Percentiles rank a stretch among this genome's conserved stretches.
Conservation (phyloP, 805 yeast genomes). For the Spathaspora sp. region DNA sequence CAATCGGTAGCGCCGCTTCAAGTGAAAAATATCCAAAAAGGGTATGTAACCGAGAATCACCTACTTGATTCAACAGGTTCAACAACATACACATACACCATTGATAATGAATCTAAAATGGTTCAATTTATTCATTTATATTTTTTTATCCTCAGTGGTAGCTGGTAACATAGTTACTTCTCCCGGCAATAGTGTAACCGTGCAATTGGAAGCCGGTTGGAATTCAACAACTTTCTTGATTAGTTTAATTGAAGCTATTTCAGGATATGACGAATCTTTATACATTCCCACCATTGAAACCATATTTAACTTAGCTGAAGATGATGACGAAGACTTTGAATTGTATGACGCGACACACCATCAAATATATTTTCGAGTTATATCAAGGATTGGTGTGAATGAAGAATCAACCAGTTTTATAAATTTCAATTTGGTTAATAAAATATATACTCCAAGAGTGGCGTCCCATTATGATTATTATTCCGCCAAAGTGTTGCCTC, state of each 20-base stretch:
- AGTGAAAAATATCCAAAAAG: neutral
- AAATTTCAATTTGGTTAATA: slow-evolving; percentile 43
- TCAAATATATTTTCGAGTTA: slow-evolving; percentile 6
- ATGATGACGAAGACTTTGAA: slow-evolving; percentile 11
- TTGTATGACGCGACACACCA: slow-evolving; percentile 5
- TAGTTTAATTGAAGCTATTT: slow-evolving; percentile 39
- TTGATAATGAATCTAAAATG: neutral
- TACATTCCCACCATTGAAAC: slow-evolving; percentile 30
- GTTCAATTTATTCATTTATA: neutral
- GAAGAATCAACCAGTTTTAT: slow-evolving; percentile 20
- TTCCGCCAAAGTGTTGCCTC: slow-evolving; percentile 26
- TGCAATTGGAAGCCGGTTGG: slow-evolving; percentile 35
- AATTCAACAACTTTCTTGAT: slow-evolving; percentile 36
- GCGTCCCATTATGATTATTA: slow-evolving; percentile 61
- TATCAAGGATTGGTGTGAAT: slow-evolving; percentile 8
- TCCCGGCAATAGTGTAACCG: neutral
- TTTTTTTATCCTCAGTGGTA: neutral
- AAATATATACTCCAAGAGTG: slow-evolving; percentile 57
- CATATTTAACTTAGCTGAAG: slow-evolving; percentile 8
- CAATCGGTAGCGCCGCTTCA: neutral
- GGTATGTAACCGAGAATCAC: too few species aligned
- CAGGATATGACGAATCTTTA: slow-evolving; percentile 30
- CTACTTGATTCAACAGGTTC: neutral
- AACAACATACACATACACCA: neutral
- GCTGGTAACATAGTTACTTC: neutral